These are phyloP conservation scores for Leptographium wingfieldii DNA, from an alignment of 2,329 filamentous ascomycete genomes.

Conservation along the genomic window DNA sequence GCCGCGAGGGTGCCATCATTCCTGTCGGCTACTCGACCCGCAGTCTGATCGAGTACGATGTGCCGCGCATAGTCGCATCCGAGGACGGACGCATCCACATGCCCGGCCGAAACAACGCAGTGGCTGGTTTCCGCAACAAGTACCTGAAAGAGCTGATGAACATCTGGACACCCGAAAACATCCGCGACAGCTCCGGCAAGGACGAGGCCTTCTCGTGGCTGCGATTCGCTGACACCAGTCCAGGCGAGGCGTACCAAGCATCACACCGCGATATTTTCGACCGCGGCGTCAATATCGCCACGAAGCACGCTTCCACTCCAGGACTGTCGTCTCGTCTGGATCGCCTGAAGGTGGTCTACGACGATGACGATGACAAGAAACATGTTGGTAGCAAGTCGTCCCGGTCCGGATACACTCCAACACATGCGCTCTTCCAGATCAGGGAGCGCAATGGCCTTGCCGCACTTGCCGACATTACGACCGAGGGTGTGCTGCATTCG, in stretches of 20 bases:
- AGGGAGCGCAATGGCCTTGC: constrained; percentile 53
- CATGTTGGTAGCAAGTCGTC: background rate
- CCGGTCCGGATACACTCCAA: constrained; percentile 47
- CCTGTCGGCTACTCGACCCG: constrained; percentile 78
- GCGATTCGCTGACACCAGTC: constrained; percentile 68
- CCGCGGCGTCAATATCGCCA: constrained; percentile 41
- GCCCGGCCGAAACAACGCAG: constrained; percentile 57
- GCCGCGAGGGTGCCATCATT: constrained; percentile 73
- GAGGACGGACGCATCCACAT: constrained; percentile 65
- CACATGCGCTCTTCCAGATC: constrained; percentile 73
- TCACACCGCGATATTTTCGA: constrained; percentile 61
- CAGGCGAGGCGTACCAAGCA: constrained; percentile 56
- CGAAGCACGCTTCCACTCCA: constrained; percentile 29
- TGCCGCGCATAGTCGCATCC: constrained; percentile 75
- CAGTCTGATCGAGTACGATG: constrained; percentile 69
- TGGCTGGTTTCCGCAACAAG: constrained; percentile 68
- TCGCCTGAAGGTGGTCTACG: constrained; percentile 56
- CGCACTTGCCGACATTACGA: constrained; percentile 55
- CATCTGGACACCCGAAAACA: constrained; percentile 73
- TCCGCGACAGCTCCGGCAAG: constrained; percentile 48
- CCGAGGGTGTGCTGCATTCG: constrained; percentile 57
- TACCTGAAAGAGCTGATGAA: constrained; percentile 76
- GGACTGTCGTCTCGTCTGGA: constrained; percentile 34
- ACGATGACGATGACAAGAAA: constrained; percentile 40
- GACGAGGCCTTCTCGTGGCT: constrained; percentile 75